Evolutionary conservation across 2,329 filamentous ascomycete species (phyloP), one percentile per base, ranked within the genome.

Genomic region (Beauveria caledonica): DNA sequence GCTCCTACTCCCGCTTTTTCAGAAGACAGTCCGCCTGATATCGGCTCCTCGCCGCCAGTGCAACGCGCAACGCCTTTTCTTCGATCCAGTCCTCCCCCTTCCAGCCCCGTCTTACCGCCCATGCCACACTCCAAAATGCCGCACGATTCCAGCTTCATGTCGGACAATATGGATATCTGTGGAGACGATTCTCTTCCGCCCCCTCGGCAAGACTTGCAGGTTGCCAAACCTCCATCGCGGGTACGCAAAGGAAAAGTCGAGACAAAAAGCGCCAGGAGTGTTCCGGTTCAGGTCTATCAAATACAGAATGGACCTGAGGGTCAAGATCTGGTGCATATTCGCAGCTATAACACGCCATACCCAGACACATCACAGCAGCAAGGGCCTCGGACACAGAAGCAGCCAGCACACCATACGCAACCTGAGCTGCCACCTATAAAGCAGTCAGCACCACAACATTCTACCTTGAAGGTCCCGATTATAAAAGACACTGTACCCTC

Each of bases 21-120:
- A 58, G 82, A 79, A 57, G 79, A 88, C 60, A 95, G 91, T 57
- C 88, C 91, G 4, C 86, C 85, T 53, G 89, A 90, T 58, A 90
- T 97, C 66, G 89, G 89, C 1, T 97, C 94, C 0, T 97, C 93
- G 3, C 93, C 93, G 15, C 94, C 94, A 1, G 80, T 95, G 1
- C 85, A 92, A 63, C 82, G 84, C 64, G 81, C 81, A 42, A 77
- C 79, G 33, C 73, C 78, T 48, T 85, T 78, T 65, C 76, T 80
- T 33, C 78, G 71, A 55, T 83, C 82, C 2, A 86, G 83, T 62
- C 86, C 88, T 5, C 83, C 85, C 29, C 84, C 87, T 27, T 96
- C 92, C 2, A 97, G 93, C 69, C 94, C 93, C 2, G 81, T 85
- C 48, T 79, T 92, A 54, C 85, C 85, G 8, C 82, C 84, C 0